These are phyloP conservation scores for Yamadazyma dendronema DNA, from an alignment of 1,139 yeast genomes.

Conservation along the genomic window DNA sequence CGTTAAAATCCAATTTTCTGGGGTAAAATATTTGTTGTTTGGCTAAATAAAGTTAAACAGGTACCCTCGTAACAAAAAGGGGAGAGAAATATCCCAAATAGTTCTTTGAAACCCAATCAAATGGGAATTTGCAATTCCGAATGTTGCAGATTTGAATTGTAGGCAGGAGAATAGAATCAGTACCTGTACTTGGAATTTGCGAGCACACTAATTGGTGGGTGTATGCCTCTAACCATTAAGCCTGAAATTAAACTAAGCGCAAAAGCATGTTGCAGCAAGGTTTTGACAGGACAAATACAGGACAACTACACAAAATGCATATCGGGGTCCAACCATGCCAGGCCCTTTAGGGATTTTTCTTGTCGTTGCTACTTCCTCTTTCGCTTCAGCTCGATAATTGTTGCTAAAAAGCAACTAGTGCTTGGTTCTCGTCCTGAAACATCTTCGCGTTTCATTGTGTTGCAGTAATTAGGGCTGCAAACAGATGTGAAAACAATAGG, in stretches of 20 bases:
- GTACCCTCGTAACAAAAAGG: conserved; percentile 1
- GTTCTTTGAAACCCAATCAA: background rate
- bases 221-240: background rate
- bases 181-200: background rate
- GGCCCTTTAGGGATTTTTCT: no score
- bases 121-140: background rate
- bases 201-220: background rate
- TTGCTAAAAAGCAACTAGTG: background rate
- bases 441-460: conserved; percentile 1
- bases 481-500: background rate
- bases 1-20: background rate
- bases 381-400: background rate
- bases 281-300: no score
- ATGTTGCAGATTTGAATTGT: background rate
- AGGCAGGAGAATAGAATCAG: background rate
- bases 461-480: background rate
- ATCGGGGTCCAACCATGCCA: no score
- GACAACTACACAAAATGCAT: no score
- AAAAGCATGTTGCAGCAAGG: no score
- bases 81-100: background rate
- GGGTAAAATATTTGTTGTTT: no score
- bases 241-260: background rate
- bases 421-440: background rate
- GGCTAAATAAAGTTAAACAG: background rate
- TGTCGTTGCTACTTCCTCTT: background rate